Base-by-base conservation (phyloP, 768 basidiomycete species). In the Tephrocybe sp. region DNA sequence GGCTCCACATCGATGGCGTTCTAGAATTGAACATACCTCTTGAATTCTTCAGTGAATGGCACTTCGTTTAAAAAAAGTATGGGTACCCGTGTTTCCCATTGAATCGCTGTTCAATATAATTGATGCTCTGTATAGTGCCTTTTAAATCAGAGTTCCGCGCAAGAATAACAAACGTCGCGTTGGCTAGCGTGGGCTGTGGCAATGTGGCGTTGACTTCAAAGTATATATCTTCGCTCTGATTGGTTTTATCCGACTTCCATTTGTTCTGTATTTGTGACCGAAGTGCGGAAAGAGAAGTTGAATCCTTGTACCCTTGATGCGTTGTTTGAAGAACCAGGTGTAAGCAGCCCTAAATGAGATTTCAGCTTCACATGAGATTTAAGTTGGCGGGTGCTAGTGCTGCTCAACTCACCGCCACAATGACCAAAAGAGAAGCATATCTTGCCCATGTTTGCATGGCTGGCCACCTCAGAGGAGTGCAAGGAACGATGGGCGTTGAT, bases 31-130 rank as follows among this genome's bases (percentile, higher is more conserved):
- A 21, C 76, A 54, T 61, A 82, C 79, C 68, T 68, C 61, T 84
- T 89, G 68, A 94, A 93, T n/a, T 80, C 77, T 1, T 85, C 81
- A 9, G 76, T 72, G 64, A 95, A 94, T 0, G 80, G 79, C 56
- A 80, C 79, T 42, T 97, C 92, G 63, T 95, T 95, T 50, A 97
- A 72, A 68, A 97, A 88, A 18, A 91, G 65, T 88, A 95, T 3
- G 91, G 90, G 61, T 95, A 95, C 19, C 77, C 74, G 57, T 80
- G 87, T 53, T 75, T 77, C 34, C 72, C 69, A 67, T 97, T 97
- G 70, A 94, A 94, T 31, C 82, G 69, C 52, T 86, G 80, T 68
- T 95, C 93, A 56, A 91, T 67, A 63, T 86, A 78, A 53, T 77
- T 77, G 57, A 93, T 83, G 54, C 83, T 86, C 29, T 68, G 66